phyloP scores from a whole-genome alignment of 495 filamentous ascomycete genomes.

The Schizothecium vesticola region DNA sequence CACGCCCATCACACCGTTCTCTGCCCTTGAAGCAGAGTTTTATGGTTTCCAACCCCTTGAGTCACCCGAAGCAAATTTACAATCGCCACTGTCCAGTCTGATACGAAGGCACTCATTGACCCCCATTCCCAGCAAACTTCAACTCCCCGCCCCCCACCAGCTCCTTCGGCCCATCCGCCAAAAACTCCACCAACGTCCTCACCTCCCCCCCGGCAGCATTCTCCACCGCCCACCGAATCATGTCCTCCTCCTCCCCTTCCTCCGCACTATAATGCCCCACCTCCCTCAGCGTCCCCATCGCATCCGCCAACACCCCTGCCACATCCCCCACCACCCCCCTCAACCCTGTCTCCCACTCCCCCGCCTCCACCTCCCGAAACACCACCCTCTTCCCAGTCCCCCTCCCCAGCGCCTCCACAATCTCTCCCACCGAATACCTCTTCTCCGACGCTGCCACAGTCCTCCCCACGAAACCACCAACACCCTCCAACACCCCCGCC shows the following conservation, averaged over 20 bases:
- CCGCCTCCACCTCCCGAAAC: constrained; percentile 39
- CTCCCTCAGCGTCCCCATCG: constrained; percentile 34
- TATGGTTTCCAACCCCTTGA: not conserved
- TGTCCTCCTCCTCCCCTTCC: constrained; percentile 19
- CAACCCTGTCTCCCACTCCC: constrained; percentile 32
- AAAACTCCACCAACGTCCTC: constrained; percentile 44
- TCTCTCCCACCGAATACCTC: constrained; percentile 35
- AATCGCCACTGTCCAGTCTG: no score
- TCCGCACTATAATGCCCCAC: constrained; percentile 45
- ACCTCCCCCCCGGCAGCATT: constrained; percentile 35
- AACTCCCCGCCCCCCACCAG: not conserved
- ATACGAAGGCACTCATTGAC: not conserved
- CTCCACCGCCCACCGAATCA: constrained; percentile 36
- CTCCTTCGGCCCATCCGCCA: constrained; percentile 8
- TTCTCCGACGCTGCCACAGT: constrained; percentile 36
- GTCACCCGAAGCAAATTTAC: no score
- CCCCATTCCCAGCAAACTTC: not conserved
- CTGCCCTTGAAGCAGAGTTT: not conserved
- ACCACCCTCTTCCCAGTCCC: constrained; percentile 42
- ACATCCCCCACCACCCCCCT: constrained; percentile 22
- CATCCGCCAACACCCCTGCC: constrained; percentile 31
- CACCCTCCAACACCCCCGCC: constrained; percentile 44
- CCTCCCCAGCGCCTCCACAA: constrained; percentile 34
- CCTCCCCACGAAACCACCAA: constrained; percentile 42
- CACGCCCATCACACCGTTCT: not conserved